A percentile compares a stretch with the other conserved stretches of the same genome.
phyloP scores from a whole-genome alignment of 176 grass and related monocot species.

The Bolboschoenus planiculmis region DNA sequence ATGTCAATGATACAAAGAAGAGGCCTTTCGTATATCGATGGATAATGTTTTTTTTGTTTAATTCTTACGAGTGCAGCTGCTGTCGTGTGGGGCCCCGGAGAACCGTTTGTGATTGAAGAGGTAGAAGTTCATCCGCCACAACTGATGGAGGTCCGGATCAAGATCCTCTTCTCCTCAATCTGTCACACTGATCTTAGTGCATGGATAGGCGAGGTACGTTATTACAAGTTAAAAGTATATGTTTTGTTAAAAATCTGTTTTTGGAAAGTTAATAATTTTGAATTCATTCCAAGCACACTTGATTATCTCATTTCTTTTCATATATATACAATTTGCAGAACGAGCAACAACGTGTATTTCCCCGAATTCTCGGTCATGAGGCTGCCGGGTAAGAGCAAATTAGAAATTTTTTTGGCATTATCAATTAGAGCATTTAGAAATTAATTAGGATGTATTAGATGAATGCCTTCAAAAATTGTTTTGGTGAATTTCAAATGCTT shows the following conservation, averaged over 20 bases:
- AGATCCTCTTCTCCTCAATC: conserved; percentile 62
- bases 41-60: background rate
- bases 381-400: conserved; percentile 47
- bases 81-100: conserved; percentile 51
- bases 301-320: background rate
- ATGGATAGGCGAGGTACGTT: conserved; percentile 58
- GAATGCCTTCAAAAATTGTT: background rate
- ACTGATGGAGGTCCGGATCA: conserved; percentile 59
- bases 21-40: background rate
- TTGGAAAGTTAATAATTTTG: background rate
- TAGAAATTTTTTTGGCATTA: background rate
- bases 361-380: conserved; percentile 74
- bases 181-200: conserved; percentile 79
- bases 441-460: background rate
- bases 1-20: background rate
- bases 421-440: background rate
- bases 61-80: conserved; percentile 29
- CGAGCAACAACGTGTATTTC: conserved; percentile 44
- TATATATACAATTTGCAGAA: conserved; percentile 37
- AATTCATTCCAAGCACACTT: background rate
- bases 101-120: conserved; percentile 61
- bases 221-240: background rate
- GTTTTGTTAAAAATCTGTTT: background rate
- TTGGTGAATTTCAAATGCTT: background rate
- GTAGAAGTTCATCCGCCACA: conserved; percentile 66